phyloP scores from a whole-genome alignment of 768 basidiomycete genomes.

The Sporobolomyces phaffii region DNA sequence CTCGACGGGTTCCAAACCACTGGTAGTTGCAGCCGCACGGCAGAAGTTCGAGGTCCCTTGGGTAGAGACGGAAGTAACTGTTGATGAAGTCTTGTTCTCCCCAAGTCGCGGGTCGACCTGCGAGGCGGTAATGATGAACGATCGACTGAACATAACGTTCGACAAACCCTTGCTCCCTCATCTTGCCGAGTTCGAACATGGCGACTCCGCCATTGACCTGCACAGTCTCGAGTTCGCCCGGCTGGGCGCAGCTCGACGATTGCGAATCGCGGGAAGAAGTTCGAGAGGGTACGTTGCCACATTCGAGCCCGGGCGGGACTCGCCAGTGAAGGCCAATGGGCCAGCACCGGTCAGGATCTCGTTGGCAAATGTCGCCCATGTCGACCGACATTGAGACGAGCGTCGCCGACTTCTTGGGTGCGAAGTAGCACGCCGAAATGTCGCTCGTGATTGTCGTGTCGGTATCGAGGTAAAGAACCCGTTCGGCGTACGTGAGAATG shows the following conservation, averaged over 20 bases:
- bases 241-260: constrained; percentile 15
- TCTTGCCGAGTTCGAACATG: constrained; percentile 25
- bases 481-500: constrained; percentile 30
- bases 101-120: constrained; percentile 12
- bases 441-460: constrained; percentile 33
- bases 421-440: constrained; percentile 27
- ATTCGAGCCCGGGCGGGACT: constrained; percentile 20
- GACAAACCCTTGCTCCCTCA: constrained; percentile 30
- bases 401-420: background rate
- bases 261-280: background rate
- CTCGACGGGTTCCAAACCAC: constrained; percentile 29
- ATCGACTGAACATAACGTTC: constrained; percentile 34
- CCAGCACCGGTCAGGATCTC: constrained; percentile 31
- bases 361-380: constrained; percentile 39
- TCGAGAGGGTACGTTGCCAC: constrained; percentile 29
- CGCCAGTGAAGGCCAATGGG: constrained; percentile 34
- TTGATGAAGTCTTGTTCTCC: constrained; percentile 41
- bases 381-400: constrained; percentile 37
- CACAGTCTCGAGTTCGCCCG: constrained; percentile 30
- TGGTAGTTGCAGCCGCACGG: constrained; percentile 41
- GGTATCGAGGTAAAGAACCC: constrained; percentile 38
- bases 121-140: constrained; percentile 27
- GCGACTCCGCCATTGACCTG: constrained; percentile 38
- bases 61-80: constrained; percentile 36
- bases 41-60: constrained; percentile 28